Evolutionary conservation across 176 grass and related monocot species (phyloP).

Genomic region (Oryza brachyantha): DNA sequence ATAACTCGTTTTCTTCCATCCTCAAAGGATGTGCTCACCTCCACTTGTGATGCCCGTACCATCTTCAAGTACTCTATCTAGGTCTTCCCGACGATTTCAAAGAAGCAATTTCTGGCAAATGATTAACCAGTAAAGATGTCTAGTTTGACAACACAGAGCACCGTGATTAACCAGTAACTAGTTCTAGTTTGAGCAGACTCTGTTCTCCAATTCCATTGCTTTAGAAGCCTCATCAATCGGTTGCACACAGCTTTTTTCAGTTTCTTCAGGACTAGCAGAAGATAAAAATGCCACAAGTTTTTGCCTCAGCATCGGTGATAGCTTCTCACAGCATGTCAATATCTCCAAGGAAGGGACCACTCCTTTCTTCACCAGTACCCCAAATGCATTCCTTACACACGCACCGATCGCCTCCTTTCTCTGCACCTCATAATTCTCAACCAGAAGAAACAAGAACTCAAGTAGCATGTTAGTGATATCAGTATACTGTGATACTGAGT

Average conservation of each 20-base stretch:
- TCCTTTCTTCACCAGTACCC: slow-evolving; percentile 52
- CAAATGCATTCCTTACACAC: slow-evolving; percentile 47
- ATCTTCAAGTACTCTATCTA: not conserved
- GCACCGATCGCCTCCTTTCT: slow-evolving; percentile 51
- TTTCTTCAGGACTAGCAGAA: slow-evolving; percentile 1
- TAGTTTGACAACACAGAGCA: not conserved
- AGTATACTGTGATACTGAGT: slow-evolving; percentile 71
- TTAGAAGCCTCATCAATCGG: slow-evolving; percentile 1
- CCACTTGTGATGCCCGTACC: not conserved
- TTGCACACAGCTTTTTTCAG: slow-evolving; percentile 25
- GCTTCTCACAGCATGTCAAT: slow-evolving; percentile 54
- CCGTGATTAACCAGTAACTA: not conserved
- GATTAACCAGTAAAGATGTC: no score
- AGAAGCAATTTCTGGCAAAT: not conserved
- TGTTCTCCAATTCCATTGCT: slow-evolving; percentile 27
- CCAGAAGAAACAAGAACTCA: slow-evolving; percentile 87
- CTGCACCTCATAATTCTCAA: slow-evolving; percentile 79
- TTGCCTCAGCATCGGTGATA: slow-evolving; percentile 65
- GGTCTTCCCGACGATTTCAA: not conserved
- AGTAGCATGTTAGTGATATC: slow-evolving; percentile 77
- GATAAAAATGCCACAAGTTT: slow-evolving; percentile 55
- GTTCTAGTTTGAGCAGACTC: slow-evolving; percentile 35
- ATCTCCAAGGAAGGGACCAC: slow-evolving; percentile 62
- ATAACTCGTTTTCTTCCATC: not conserved
- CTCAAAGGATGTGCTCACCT: slow-evolving; percentile 7